Base-by-base conservation (phyloP, 164 flowering plant genomes). In the Umbellularia californica region DNA sequence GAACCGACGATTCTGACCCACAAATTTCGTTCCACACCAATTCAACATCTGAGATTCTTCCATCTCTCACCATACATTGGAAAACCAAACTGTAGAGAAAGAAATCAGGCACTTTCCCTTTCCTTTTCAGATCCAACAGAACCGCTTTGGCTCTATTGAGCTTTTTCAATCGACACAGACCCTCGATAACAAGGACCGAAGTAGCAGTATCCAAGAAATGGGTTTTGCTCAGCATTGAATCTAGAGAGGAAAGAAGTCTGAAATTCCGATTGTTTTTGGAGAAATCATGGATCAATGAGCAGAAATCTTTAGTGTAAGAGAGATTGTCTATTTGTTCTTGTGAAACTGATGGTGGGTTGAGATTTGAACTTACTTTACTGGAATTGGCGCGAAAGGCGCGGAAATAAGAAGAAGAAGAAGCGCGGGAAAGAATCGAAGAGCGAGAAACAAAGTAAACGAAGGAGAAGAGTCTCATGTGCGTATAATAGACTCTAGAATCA, bases 11-110 rank as follows among this genome's bases (percentile, higher is more conserved):
- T 14, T 74, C 69, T 10, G 73, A 50, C 67, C 79, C 82, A 63
- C 73, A 77, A 71, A 80, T 72, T 65, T 84, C 85, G 50, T 47
- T 69, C 85, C 84, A 85, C 2, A 81, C 70, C 7, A 58, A 51
- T 70, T 85, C 85, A 10, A 78, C 85, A 55, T 80, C 83, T 14
- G 47, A 33, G 24, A 85, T 73, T 51, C 28, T 72, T 62, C 82
- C 85, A 17, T 79, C 76, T 67, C 55, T 77, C 67, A 82, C 81
- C 67, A 85, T 52, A 25, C 82, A 77, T 52, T 80, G 79, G 74
- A 79, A 51, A 1, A 82, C 83, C 24, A 83, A 64, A 68, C 88
- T 79, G 67, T 77, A 85, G 41, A 81, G 66, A 25, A 85, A 83
- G 50, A 60, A 76, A 28, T 74, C 76, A 17, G 78, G 68, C 2